These are phyloP conservation scores for Avena sativa DNA, from an alignment of 176 grass and related monocot genomes.

Conservation along the genomic window DNA sequence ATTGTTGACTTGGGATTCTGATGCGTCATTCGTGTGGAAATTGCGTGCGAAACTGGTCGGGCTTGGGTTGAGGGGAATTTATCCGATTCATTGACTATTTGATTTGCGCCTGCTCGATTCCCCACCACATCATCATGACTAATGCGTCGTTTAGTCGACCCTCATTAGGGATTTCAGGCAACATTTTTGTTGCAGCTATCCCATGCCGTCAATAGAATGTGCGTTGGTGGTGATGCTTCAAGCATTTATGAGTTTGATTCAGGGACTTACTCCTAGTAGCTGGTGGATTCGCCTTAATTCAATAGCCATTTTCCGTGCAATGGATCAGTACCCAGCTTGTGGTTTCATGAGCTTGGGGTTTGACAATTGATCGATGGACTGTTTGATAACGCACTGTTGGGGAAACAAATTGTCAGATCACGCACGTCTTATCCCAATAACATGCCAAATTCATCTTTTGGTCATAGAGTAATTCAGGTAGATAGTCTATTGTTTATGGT, in stretches of 20 bases:
- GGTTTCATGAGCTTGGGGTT: slow-evolving; percentile 28
- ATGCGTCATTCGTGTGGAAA: not conserved
- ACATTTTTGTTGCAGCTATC: not conserved
- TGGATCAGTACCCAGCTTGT: not conserved
- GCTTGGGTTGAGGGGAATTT: slow-evolving; percentile 21
- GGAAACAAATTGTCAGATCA: not conserved
- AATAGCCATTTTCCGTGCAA: not conserved
- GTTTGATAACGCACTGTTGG: slow-evolving; percentile 2
- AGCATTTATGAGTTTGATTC: not conserved
- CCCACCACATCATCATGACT: not conserved
- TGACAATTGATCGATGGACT: not conserved
- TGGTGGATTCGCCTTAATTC: slow-evolving; percentile 3
- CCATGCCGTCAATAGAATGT: slow-evolving; percentile 1
- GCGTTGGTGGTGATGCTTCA: slow-evolving; percentile 13
- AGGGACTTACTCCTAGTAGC: not conserved
- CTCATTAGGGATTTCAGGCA: not conserved
- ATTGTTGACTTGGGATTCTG: slow-evolving; percentile 18
- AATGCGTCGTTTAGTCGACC: not conserved
- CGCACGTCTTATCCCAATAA: not conserved
- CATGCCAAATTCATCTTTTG: slow-evolving; percentile 26
- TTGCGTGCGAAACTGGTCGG: not conserved
- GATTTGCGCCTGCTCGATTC: slow-evolving; percentile 17
- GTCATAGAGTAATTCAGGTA: slow-evolving; percentile 18
- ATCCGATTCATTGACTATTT: slow-evolving; percentile 32
- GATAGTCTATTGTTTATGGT: not conserved